Evolutionary conservation across 345 rosid genomes (phyloP), one percentile per base, ranked within the genome.

Genomic region (Corchorus olitorius): DNA sequence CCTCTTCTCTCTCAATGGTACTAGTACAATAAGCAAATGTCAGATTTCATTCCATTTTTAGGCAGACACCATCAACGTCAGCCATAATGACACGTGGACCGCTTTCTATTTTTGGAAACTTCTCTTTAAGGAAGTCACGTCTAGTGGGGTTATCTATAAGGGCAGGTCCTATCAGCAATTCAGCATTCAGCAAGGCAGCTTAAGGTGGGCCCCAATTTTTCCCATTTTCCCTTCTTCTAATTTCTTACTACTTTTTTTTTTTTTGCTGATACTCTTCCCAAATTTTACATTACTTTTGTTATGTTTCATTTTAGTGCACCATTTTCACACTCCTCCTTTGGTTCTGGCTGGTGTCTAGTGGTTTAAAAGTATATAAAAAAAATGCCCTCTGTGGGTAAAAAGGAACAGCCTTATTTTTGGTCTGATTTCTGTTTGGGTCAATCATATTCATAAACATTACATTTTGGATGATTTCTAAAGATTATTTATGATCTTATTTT

Each of bases 11-110:
- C 8, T 27, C 58, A 48, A 39, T 27, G 27, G 27, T 27, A n/a
- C n/a, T n/a, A 1, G 15, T 22, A 27, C 54, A 41, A 73, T 60
- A 33, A 33, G 35, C 53, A 45, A 60, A 59, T 78, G 81, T 76
- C 84, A 85, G 85, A 78, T 72, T 80, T 59, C 50, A 43, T 80
- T 60, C 87, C 82, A n/a, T 64, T 52, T 76, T 16, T 54, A 72
- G 86, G 79, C 77, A 77, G 72, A 82, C 90, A 88, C 71, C 1
- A 41, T 89, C 88, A 70, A 73, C 81, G 76, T 89, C 91, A 76
- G 6, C 52, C 46, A 56, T 76, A 65, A 76, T 74, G 84, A 81
- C 88, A 82, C 80, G 81, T 78, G 82, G 87, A 83, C 78, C 66
- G 7, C 34, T 56, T 76, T 22, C 86, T 62, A 2, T 8, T 68